Conservation (phyloP, 2,329 filamentous ascomycete genomes). For the Microdochium paspali region DNA sequence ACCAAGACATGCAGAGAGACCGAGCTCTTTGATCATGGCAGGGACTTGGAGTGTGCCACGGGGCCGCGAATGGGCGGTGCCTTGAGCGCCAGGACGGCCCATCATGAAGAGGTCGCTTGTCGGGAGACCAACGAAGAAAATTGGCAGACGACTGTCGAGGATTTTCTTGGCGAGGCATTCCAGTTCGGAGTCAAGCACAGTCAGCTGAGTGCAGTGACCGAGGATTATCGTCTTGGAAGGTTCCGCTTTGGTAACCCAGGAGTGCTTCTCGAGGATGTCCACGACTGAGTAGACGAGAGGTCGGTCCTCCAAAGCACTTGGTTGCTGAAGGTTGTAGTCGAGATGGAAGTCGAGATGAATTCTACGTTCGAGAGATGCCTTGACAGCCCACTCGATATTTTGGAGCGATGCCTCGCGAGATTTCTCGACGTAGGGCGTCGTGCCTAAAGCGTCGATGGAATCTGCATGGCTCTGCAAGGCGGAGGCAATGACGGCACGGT, state of each 20-base stretch:
- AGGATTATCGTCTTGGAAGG: constrained; percentile 43
- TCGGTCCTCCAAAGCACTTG: constrained; percentile 13
- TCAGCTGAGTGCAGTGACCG: constrained; percentile 61
- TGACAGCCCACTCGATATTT: constrained; percentile 57
- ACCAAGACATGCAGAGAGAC: constrained; percentile 50
- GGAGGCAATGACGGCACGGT: constrained; percentile 34
- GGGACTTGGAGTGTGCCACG: constrained; percentile 55
- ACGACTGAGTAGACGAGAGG: constrained; percentile 47
- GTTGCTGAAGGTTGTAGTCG: constrained; percentile 54
- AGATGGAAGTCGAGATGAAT: constrained; percentile 63
- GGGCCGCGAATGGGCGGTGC: constrained; percentile 14
- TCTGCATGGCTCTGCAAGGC: constrained; percentile 15
- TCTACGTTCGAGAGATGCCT: constrained; percentile 34
- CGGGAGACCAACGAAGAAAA: constrained; percentile 60
- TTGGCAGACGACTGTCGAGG: constrained; percentile 35
- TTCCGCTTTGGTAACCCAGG: constrained; percentile 34
- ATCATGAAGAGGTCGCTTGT: constrained; percentile 70
- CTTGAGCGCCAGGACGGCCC: constrained; percentile 27
- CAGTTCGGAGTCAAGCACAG: constrained; percentile 45
- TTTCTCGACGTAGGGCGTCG: constrained; percentile 61
- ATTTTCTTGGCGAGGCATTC: constrained; percentile 35
- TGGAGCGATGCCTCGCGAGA: constrained; percentile 31
- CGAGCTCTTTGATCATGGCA: constrained; percentile 47
- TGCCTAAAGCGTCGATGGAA: constrained; percentile 51
- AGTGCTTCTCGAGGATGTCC: constrained; percentile 31